Evolutionary conservation across 2,329 filamentous ascomycete genomes (phyloP).

Genomic region (Sporothrix euskadiensis): DNA sequence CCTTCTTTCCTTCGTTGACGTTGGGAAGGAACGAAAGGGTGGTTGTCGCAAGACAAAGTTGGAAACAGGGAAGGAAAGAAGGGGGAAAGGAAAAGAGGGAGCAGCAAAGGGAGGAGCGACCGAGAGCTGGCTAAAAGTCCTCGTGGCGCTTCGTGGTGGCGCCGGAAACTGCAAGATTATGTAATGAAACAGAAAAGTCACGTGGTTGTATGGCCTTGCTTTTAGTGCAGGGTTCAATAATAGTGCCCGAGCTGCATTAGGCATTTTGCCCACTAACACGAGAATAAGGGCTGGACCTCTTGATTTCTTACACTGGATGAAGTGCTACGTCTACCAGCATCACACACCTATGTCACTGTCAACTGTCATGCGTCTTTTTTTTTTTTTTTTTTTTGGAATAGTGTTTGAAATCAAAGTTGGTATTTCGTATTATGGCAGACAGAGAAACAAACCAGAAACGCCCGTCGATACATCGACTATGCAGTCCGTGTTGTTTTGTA

Average conservation of each 20-base stretch:
- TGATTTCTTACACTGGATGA: background rate
- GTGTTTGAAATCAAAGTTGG: background rate
- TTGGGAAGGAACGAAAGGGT: slow-evolving; percentile 17
- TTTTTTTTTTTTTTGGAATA: background rate
- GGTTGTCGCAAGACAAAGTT: background rate
- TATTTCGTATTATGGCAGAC: background rate
- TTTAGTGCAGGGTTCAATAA: background rate
- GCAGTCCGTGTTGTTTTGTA: slow-evolving; percentile 16
- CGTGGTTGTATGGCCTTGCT: background rate
- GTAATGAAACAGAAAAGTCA: background rate
- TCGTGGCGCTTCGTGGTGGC: slow-evolving; percentile 5
- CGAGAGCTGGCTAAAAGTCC: slow-evolving; percentile 16
- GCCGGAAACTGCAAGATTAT: background rate
- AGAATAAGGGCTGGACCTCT: background rate
- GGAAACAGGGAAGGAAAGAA: slow-evolving; percentile 14
- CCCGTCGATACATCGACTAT: slow-evolving; percentile 14
- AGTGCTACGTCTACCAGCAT: background rate
- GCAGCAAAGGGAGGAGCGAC: slow-evolving; percentile 15
- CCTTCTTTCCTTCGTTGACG: slow-evolving; percentile 16
- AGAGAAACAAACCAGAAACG: slow-evolving; percentile 10
- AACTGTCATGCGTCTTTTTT: background rate
- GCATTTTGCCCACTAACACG: slow-evolving; percentile 11
- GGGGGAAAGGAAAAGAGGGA: slow-evolving; percentile 13
- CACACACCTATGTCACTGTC: background rate
- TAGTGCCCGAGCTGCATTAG: slow-evolving; percentile 9